Percentiles rank a stretch among this genome's conserved stretches.
Evolutionary conservation across 805 yeast genomes (phyloP).

Genomic region (Ogataea pini): DNA sequence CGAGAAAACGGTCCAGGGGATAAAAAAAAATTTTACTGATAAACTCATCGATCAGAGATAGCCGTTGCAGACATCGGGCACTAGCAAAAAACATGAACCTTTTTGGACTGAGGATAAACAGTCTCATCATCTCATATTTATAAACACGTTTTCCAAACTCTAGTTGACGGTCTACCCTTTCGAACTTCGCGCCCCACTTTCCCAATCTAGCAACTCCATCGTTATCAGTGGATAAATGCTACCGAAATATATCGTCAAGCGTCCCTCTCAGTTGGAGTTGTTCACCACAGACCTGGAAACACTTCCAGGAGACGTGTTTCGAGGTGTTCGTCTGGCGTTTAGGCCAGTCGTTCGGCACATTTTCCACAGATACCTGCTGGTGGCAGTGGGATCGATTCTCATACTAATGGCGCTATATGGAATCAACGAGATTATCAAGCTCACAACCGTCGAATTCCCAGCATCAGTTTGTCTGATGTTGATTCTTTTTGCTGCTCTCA

Average conservation of each 20-base stretch:
- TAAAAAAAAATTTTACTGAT: neutral
- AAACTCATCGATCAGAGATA: neutral
- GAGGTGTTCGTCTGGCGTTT: conserved; percentile 5
- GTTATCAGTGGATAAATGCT: conserved; percentile 2
- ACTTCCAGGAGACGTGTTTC: neutral
- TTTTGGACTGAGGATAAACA: neutral
- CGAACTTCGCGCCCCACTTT: conserved; percentile 4
- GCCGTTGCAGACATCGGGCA: neutral
- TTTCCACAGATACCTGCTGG: conserved; percentile 44
- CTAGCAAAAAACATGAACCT: neutral
- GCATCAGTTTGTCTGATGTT: conserved; percentile 73
- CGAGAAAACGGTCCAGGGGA: neutral
- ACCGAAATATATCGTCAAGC: neutral
- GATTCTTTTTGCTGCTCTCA: conserved; percentile 49
- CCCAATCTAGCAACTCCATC: conserved; percentile 7
- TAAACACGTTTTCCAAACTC: too few relatives aligned
- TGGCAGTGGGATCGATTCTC: conserved; percentile 50
- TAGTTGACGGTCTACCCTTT: too few relatives aligned
- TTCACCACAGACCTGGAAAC: conserved; percentile 2
- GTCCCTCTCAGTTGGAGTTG: neutral
- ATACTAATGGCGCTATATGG: conserved; percentile 53
- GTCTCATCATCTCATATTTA: neutral
- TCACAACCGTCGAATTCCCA: conserved; percentile 58
- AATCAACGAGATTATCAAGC: conserved; percentile 46
- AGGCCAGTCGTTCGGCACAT: conserved; percentile 33